These are phyloP conservation scores for Populus nigra DNA, from an alignment of 345 rosid species.

Conservation along the genomic window DNA sequence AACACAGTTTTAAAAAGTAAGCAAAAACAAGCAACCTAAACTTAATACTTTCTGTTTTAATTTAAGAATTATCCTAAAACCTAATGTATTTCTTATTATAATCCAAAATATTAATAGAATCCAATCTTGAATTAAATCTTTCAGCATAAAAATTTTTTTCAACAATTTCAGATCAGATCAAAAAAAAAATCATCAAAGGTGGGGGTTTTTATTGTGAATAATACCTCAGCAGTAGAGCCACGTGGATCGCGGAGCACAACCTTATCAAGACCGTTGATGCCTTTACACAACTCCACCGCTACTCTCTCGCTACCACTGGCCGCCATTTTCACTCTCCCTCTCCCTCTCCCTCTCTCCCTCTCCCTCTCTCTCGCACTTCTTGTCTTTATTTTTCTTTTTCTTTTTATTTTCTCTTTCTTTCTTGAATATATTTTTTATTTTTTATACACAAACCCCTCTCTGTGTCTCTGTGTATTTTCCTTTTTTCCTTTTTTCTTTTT, in stretches of 20 bases:
- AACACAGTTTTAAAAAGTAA: not conserved
- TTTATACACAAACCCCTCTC: not conserved
- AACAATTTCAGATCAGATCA: not conserved
- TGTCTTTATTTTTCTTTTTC: not conserved
- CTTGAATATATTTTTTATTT: not conserved
- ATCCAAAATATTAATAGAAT: not conserved
- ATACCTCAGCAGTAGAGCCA: conserved; percentile 76
- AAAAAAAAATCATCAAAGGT: not conserved
- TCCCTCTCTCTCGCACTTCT: not conserved
- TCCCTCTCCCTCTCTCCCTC: not conserved
- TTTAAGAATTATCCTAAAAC: not conserved
- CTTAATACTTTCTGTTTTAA: not conserved
- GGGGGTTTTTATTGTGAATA: not conserved
- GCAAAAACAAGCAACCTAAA: not conserved
- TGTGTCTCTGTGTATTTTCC: not conserved
- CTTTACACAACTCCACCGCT: conserved; percentile 49
- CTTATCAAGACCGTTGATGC: conserved; percentile 74
- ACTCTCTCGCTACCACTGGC: conserved; percentile 12
- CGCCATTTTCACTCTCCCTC: conserved; percentile 13
- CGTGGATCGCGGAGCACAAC: conserved; percentile 69
- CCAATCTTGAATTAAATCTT: not conserved
- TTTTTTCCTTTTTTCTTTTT: no score
- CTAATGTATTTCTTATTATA: not conserved
- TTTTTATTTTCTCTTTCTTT: not conserved
- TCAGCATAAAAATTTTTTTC: not conserved